A percentile compares a stretch with the other conserved stretches of the same genome.
phyloP scores from a whole-genome alignment of 176 grass and related monocot genomes.

The Zea luxurians region DNA sequence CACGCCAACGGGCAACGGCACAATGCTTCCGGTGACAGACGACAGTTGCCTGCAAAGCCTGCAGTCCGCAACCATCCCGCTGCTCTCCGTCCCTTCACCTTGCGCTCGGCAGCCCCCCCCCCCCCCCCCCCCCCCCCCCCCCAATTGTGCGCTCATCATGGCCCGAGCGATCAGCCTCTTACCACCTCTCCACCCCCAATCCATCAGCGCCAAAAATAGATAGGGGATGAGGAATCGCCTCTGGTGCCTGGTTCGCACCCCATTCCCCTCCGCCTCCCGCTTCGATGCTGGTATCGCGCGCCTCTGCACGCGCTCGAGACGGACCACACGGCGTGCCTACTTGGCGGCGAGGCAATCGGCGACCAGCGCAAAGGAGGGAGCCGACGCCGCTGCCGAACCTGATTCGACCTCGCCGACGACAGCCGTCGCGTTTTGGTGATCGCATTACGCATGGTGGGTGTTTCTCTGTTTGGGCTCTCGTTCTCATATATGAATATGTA shows the following conservation, averaged over 20 bases:
- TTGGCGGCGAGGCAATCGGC: constrained; percentile 35
- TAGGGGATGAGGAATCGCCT: constrained; percentile 31
- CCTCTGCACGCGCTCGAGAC: constrained; percentile 25
- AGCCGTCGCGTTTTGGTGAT: not conserved
- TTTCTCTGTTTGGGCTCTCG: not conserved
- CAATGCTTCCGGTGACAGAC: too few relatives aligned
- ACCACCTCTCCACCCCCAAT: not conserved
- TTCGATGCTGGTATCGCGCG: constrained; percentile 36
- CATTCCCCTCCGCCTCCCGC: not conserved
- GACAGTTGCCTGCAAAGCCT: not conserved
- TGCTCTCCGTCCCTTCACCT: not conserved
- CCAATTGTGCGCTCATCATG: constrained; percentile 2
- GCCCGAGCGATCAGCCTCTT: not conserved
- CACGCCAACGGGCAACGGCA: too few relatives aligned
- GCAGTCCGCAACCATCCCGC: not conserved
- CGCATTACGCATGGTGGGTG: constrained; percentile 41
- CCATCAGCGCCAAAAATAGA: constrained; percentile 47
- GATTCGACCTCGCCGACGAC: not conserved
- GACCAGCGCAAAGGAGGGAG: constrained; percentile 31
- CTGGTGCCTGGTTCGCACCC: constrained; percentile 20
- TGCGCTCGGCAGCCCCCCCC: not conserved
- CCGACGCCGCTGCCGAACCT: not conserved
- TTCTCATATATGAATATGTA: not conserved
- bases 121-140: too few relatives aligned
- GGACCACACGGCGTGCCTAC: constrained; percentile 1